Evolutionary conservation across 768 basidiomycete genomes (phyloP), one percentile per base, ranked within the genome.

Genomic region (Lactarius trivialis): DNA sequence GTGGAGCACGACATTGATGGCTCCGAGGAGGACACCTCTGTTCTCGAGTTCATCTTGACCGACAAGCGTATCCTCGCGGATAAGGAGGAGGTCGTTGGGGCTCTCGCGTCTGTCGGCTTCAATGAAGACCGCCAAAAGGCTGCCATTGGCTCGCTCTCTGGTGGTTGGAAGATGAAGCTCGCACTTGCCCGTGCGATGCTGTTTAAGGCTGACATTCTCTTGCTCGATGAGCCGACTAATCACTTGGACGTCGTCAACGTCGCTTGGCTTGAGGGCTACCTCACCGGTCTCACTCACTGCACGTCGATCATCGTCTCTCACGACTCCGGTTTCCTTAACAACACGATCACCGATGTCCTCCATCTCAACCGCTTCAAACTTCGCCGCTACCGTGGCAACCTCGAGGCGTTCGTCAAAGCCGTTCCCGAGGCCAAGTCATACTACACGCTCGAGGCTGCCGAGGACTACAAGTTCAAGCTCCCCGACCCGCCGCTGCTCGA

Each of bases 81-180:
- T 63, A 78, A 85, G 74, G 77, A 82, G 64, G 94, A 97, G 73
- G 74, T 88, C 73, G 75, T 89, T 54, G 82, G 85, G 73, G 91
- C 90, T 57, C 86, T 98, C 60, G 84, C 86, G 24, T 89, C 91
- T 55, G 95, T 97, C 72, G 95, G 95, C 65, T 98, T 98, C 84
- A 84, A 77, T 66, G 90, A 88, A 64, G 90, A 86, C 70, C 87
- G 94, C 67, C 95, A 97, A 77, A 79, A 77, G 67, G 81, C 89
- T 65, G 77, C 92, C 43, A 97, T 97, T 67, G 92, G 94, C 67
- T 85, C 85, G 61, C 79, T 98, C 43, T 98, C 95, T 49, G 95
- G 95, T 84, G 95, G 95, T 81, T 97, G 95, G 95, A 98, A 98
- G 84, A 98, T 98, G 95, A 98, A 97, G 84, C 88, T 98, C 66